phyloP scores from a whole-genome alignment of 139 green algal species.

The Edaphochlamys debaryana region DNA sequence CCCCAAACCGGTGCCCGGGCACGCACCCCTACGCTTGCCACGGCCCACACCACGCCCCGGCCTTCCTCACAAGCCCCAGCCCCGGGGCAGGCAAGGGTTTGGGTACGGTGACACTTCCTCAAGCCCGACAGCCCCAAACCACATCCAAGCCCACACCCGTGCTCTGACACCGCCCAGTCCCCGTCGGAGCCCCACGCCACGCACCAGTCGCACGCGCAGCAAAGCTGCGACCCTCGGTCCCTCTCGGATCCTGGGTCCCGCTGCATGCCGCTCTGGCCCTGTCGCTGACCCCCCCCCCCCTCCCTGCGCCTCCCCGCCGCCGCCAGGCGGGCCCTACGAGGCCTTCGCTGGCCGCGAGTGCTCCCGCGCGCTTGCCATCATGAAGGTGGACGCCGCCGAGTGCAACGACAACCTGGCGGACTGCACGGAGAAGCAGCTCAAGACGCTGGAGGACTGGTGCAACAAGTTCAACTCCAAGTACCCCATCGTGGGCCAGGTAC shows the following conservation, averaged over 20 bases:
- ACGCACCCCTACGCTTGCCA: not conserved
- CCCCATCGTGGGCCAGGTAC: conserved; percentile 50
- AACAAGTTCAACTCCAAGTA: conserved; percentile 57
- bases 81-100: too few species aligned
- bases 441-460: conserved; percentile 53
- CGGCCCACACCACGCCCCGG: too few species aligned
- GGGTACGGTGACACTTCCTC: too few species aligned
- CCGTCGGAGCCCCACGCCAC: too few species aligned
- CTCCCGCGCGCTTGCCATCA: conserved; percentile 45
- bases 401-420: conserved; percentile 61
- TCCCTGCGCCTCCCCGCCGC: not conserved
- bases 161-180: too few species aligned
- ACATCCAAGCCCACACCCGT: too few species aligned
- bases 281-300: not conserved
- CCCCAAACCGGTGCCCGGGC: not conserved
- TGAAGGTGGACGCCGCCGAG: conserved; percentile 43
- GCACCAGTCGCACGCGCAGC: too few species aligned
- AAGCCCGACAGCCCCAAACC: too few species aligned
- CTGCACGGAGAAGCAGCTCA: conserved; percentile 54
- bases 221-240: too few species aligned
- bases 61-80: too few species aligned
- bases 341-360: conserved; percentile 49
- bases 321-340: conserved; percentile 47
- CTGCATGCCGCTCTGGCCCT: too few species aligned
- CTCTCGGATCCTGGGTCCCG: too few species aligned